Evolutionary conservation across 2,329 filamentous ascomycete genomes (phyloP), one percentile per base, ranked within the genome.

Genomic region (Didymella segeticola): DNA sequence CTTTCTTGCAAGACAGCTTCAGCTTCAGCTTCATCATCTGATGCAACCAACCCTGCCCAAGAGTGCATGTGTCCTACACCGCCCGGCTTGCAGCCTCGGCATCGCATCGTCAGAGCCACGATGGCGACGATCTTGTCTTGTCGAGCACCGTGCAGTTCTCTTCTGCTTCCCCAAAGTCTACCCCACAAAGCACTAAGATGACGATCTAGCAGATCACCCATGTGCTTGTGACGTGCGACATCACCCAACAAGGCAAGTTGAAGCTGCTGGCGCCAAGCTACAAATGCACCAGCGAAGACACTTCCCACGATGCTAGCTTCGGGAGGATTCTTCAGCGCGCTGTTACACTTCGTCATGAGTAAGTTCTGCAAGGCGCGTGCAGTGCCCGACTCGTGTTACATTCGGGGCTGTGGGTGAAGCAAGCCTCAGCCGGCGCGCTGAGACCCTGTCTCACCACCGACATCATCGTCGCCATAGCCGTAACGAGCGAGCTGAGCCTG

Each of bases 341-440:
- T 8, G 23, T 41, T 37, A 48, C 51, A 39, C 51, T 49, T 39
- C 33, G 38, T 38, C 43, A 34, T 41, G 39, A 36, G 45, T 49
- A 49, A 53, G n/a, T 15, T 20, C 22, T 48, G 45, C 33, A 54
- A 43, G 33, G 45, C 51, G 39, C 15, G 14, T 30, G 12, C 38
- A 10, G n/a, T 11, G 3, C 27, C 45, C 33, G 33, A 43, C 33
- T 45, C 27, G 46, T 23, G 45, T 54, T 41, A 29, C 50, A 53
- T 38, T 33, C n/a, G 15, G 19, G n/a, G 22, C 15, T 38, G 37
- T 33, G 34, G 33, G 26, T 27, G 15, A 12, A 41, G 47, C 25
- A 45, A 37, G 51, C 51, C 51, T 54, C 45, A 49, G 27, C 51
- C 51, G 51, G 51, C 51, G 51, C 41, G 26, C 20, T 36, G 45